Evolutionary conservation across 1,139 yeast species (phyloP), one percentile per base, ranked within the genome.

Genomic region (Debaryomycetaceae sp.): DNA sequence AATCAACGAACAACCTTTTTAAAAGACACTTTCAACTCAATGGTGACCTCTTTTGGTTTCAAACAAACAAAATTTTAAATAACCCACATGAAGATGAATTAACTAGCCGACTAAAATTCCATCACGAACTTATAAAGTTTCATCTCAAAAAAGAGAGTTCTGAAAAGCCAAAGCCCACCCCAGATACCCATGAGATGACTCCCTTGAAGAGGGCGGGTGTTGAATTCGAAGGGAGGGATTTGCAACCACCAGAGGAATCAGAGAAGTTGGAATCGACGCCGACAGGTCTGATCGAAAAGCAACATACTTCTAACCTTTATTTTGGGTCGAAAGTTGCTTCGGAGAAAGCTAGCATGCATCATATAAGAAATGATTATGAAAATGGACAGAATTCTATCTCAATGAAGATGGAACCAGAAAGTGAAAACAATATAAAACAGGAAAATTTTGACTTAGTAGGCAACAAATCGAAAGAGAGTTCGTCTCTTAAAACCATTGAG

Each of bases 41-140:
- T 44, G 59, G 68, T 4, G 83, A 81, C 42, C 66, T 73, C n/a
- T 72, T 78, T 50, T 70, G 77, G 70, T 83, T 87, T 54, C 74
- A 75, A 43, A 72, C 87, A 3, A 73, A 83, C 42, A 55, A 60
- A 39, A 52, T 64, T 13, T 53, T 66, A 45, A 59, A 60, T 45
- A 66, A 63, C 46, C 65, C 73, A 2, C 49, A 47, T 1, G 49
- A 52, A 8, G 65, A 68, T 49, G 75, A 70, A 45, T 41, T 69
- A 24, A 53, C 48, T 36, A 53, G 56, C 45, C 54, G 75, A 42
- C 55, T 71, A 20, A 46, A 52, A 37, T 71, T 71, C 43, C 68
- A 68, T 42, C 48, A 55, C 13, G 65, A 63, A 33, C 58, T 71
- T 37, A 50, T 62, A n/a, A 45, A 42, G 22, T 48, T 48, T 36